Evolutionary conservation across 768 basidiomycete genomes (phyloP).

Genomic region (Harrya chromipes): DNA sequence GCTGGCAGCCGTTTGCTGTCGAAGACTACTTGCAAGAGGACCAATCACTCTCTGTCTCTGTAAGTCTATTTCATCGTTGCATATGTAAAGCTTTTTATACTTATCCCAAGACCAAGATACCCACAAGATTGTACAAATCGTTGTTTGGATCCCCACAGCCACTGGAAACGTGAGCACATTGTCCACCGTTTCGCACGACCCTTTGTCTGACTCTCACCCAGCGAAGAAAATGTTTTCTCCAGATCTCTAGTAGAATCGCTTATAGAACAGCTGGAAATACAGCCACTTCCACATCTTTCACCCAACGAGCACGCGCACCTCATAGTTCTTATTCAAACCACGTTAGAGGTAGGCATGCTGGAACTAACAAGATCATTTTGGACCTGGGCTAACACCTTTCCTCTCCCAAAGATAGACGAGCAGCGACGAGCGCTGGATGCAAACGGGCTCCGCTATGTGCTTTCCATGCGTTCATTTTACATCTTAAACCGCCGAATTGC

Average conservation of each 20-base stretch:
- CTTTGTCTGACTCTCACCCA: conserved; percentile 20
- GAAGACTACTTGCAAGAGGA: conserved; percentile 39
- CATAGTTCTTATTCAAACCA: conserved; percentile 80
- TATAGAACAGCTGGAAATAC: conserved; percentile 58
- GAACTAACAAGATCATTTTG: not conserved
- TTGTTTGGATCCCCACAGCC: conserved; percentile 51
- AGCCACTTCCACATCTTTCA: conserved; percentile 67
- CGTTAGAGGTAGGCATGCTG: conserved; percentile 65
- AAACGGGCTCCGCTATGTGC: conserved; percentile 90
- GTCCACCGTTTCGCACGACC: not conserved
- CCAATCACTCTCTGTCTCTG: conserved; percentile 21
- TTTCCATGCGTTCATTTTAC: conserved; percentile 89
- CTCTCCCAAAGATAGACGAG: conserved; percentile 69
- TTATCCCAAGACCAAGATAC: conserved; percentile 13
- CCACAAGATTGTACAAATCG: conserved; percentile 41
- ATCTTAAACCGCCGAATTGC: conserved; percentile 69
- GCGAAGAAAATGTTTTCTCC: conserved; percentile 55
- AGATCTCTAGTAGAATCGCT: conserved; percentile 57
- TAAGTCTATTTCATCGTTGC: conserved; percentile 8
- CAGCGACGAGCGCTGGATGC: conserved; percentile 88
- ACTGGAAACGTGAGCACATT: conserved; percentile 43
- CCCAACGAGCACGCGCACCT: conserved; percentile 82
- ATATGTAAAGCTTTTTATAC: not conserved
- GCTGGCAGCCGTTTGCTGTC: conserved; percentile 52
- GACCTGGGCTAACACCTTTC: not conserved